A percentile compares a stretch with the other conserved stretches of the same genome.
Evolutionary conservation across 306 rosid species (phyloP).

Genomic region (Quercus bicolor): DNA sequence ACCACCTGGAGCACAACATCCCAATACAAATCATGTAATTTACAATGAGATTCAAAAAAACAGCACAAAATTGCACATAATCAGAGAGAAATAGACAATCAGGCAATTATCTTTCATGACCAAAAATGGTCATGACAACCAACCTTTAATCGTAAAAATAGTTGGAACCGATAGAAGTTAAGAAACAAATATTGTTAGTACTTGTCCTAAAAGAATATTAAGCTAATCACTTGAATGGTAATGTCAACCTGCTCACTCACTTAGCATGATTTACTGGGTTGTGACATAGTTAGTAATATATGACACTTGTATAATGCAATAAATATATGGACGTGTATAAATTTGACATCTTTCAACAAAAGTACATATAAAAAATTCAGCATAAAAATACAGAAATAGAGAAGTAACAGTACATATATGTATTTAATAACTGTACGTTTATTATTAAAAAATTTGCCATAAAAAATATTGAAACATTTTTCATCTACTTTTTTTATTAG

Average conservation of each 20-base stretch:
- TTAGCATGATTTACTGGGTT: slow-evolving; percentile 30
- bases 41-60: neutral
- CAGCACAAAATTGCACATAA: neutral
- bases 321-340: no score
- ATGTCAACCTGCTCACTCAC: slow-evolving; percentile 34
- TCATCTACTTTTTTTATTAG: no score
- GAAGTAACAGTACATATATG: no score
- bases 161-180: slow-evolving; percentile 36
- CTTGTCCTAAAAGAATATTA: neutral
- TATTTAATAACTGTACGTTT: no score
- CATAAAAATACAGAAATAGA: no score
- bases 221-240: neutral
- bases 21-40: neutral
- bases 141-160: slow-evolving; percentile 68
- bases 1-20: slow-evolving; percentile 49
- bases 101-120: neutral
- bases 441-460: no score
- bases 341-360: no score
- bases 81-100: neutral
- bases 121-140: neutral
- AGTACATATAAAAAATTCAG: no score
- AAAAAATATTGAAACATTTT: no score
- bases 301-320: no score
- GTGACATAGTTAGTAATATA: no score
- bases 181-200: neutral